Percentiles rank a stretch among this genome's conserved stretches.
Conservation (phyloP, 148 eudicot species). For the Heliamphora exappendiculata region DNA sequence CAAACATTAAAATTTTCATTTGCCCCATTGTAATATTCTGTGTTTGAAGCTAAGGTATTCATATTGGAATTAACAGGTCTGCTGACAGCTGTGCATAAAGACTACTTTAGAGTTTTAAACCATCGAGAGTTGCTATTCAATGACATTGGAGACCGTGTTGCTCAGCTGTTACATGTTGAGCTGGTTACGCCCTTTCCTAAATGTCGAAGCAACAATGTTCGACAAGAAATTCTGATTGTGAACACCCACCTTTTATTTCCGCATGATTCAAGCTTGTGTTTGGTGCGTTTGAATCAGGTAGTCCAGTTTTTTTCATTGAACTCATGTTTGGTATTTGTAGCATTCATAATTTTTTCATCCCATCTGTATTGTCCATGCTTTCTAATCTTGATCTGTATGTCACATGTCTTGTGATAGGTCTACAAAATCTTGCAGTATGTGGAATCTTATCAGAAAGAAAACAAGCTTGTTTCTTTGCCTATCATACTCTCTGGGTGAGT, state of each 20-base stretch:
- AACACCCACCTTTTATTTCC: constrained; percentile 96
- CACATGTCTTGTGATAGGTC: constrained; percentile 43
- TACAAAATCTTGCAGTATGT: constrained; percentile 88
- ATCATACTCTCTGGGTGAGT: constrained; percentile 87
- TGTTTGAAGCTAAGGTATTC: constrained; percentile 10
- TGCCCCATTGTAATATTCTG: neutral
- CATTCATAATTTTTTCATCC: no score
- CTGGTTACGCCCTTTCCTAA: constrained; percentile 58
- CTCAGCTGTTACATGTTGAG: constrained; percentile 90
- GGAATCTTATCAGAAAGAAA: constrained; percentile 85
- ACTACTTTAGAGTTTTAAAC: constrained; percentile 66
- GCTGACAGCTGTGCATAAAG: constrained; percentile 87
- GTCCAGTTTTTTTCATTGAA: constrained; percentile 10
- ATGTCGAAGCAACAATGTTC: constrained; percentile 45
- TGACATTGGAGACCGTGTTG: constrained; percentile 95
- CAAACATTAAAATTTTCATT: neutral
- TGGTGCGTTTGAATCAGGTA: constrained; percentile 91
- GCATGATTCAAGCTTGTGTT: constrained; percentile 86
- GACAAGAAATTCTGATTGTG: constrained; percentile 78
- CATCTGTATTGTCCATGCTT: no score
- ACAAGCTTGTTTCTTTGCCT: constrained; percentile 73
- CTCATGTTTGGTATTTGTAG: neutral
- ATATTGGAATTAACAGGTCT: constrained; percentile 45
- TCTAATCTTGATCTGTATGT: neutral
- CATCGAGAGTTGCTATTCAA: constrained; percentile 68